Evolutionary conservation across 331 rosid species (phyloP), one percentile per base, ranked within the genome.

Genomic region (Acacia concinna): DNA sequence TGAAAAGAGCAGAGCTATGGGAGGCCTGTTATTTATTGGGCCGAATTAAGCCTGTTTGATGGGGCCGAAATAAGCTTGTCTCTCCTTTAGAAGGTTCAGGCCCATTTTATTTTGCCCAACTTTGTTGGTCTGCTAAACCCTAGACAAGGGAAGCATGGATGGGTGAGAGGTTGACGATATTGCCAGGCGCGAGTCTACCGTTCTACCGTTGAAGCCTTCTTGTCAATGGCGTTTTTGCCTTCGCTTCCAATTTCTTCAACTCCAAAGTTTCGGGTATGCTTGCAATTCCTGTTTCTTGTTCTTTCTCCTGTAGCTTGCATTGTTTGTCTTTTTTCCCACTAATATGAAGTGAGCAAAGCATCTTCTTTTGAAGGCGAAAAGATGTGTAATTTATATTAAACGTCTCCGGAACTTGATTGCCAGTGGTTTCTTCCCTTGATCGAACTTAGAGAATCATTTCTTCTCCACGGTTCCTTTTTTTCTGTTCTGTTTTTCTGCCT

Each of bases 221-320:
- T 25, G 31, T 25, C 80, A 60, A 90, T 92, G 97, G 88, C 90
- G 80, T 63, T 87, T 83, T 69, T 82, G 51, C 90, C 93, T 54
- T 85, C 89, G 68, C 73, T 86, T 71, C 78, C 86, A 69, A 57
- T 79, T 67, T 77, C 92, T 64, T 80, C 90, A 65, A 68, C 81
- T 47, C 79, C 84, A 25, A 86, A 70, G 18, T 83, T 79, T 74
- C 81, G 75, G 85, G 97, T 92, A 87, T 69, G 76, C 2, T 62
- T 76, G 21, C 47, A 56, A 54, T 5, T 74, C 17, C 40, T 34
- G 3, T 25, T 1, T 40, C 17, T 5, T 27, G 46, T 57, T 59
- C 40, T 20, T 32, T 49, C 38, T 47, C 23, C n/a, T 20, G 14
- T 14, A 27, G 31, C 1, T n/a, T 15, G 3, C 43, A 18, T n/a